These are phyloP conservation scores for Oryza officinalis DNA, from an alignment of 176 grass and related monocot species.

Conservation along the genomic window DNA sequence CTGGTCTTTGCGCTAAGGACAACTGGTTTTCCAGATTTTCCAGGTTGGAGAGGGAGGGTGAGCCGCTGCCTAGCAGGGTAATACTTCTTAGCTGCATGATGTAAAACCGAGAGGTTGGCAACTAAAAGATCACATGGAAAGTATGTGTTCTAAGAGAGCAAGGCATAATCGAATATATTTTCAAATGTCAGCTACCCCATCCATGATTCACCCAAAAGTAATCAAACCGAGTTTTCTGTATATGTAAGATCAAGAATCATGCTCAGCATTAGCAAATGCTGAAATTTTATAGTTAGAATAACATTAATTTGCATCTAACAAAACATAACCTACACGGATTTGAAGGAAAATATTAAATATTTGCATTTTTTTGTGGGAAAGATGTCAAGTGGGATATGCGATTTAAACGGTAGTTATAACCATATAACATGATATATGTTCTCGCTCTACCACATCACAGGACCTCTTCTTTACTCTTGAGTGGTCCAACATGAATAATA, in stretches of 20 bases:
- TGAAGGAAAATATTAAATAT: not conserved
- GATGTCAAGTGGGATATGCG: no score
- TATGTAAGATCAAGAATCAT: not conserved
- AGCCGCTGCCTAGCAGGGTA: slow-evolving; percentile 87
- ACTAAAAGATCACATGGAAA: not conserved
- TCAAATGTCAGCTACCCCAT: not conserved
- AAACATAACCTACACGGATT: not conserved
- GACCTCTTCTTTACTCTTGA: slow-evolving; percentile 37
- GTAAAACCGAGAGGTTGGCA: slow-evolving; percentile 17
- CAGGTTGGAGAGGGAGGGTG: slow-evolving; percentile 66
- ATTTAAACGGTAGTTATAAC: slow-evolving; percentile 2
- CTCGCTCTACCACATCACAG: slow-evolving; percentile 8
- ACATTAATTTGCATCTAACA: not conserved
- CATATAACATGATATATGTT: not conserved
- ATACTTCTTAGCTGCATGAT: slow-evolving; percentile 77
- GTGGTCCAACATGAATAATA: slow-evolving; percentile 38
- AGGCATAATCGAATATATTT: not conserved
- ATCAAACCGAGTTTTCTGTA: slow-evolving; percentile 19
- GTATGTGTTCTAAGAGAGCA: not conserved
- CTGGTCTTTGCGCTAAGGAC: slow-evolving; percentile 70
- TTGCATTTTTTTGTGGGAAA: no score
- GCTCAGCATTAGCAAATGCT: not conserved
- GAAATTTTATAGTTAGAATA: not conserved
- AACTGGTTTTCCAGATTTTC: slow-evolving; percentile 58
- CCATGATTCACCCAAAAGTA: not conserved